phyloP scores from a whole-genome alignment of 495 filamentous ascomycete genomes.

The Penicillium mononematosum region DNA sequence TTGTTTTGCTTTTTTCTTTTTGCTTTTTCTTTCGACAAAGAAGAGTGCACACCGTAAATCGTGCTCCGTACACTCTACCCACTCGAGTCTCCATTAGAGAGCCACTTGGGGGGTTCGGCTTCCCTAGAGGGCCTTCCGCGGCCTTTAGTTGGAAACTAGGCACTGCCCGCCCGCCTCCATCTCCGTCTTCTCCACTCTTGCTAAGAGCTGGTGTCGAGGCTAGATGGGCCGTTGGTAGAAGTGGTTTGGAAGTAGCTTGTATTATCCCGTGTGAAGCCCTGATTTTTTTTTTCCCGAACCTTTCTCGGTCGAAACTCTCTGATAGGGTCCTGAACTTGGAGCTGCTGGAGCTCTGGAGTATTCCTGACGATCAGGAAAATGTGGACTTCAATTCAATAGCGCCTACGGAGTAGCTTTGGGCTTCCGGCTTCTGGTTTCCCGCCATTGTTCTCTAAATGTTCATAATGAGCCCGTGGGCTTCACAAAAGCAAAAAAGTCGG shows the following conservation, averaged over 20 bases:
- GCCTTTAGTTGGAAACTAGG: conserved; percentile 19
- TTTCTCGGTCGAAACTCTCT: not conserved
- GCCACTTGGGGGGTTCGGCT: conserved; percentile 13
- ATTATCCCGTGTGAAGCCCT: not conserved
- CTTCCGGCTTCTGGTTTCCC: not conserved
- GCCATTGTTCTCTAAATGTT: not conserved
- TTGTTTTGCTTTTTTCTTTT: not conserved
- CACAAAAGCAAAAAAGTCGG: conserved; percentile 1
- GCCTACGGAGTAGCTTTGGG: not conserved
- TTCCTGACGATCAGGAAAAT: conserved; percentile 1
- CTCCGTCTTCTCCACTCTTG: conserved; percentile 19
- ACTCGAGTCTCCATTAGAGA: conserved; percentile 6
- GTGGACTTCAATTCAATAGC: conserved; percentile 11
- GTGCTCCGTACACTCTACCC: not conserved
- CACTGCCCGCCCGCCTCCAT: conserved; percentile 29
- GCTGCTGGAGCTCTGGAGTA: not conserved
- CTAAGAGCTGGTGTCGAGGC: conserved; percentile 11
- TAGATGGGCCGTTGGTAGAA: conserved; percentile 13
- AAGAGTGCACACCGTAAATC: not conserved
- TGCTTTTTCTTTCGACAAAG: not conserved
- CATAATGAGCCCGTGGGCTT: conserved; percentile 10
- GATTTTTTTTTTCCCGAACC: not conserved
- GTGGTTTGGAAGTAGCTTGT: not conserved
- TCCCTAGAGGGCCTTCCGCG: conserved; percentile 24
- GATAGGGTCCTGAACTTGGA: not conserved